Evolutionary conservation across 148 eudicot genomes (phyloP).

Genomic region (Chenopodium album): DNA sequence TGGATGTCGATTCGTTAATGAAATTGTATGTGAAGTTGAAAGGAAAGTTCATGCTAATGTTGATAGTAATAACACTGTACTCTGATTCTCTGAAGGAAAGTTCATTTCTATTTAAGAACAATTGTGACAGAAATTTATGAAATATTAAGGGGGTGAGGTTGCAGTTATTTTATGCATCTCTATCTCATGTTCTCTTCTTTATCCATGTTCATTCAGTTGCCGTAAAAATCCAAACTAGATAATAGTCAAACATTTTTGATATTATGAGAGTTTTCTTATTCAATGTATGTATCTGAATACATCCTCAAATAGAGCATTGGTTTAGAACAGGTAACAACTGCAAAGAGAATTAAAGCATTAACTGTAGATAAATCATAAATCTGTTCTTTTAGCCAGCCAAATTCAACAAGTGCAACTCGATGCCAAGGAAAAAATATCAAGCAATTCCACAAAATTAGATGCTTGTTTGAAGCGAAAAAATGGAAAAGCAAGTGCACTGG

Average conservation of each 20-base stretch:
- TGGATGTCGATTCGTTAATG: neutral
- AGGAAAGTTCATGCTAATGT: neutral
- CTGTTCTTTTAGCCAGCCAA: slow-evolving; percentile 8
- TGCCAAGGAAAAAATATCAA: neutral
- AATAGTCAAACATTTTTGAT: neutral
- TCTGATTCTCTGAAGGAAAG: neutral
- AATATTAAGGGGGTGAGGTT: too few species aligned
- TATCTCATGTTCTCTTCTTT: neutral
- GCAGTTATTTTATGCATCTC: neutral
- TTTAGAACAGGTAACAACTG: neutral
- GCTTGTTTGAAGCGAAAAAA: neutral
- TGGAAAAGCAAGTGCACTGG: neutral
- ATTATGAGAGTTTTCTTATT: neutral
- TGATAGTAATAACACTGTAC: neutral
- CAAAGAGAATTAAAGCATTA: neutral
- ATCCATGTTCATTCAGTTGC: neutral
- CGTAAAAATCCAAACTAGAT: neutral
- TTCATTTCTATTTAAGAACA: neutral
- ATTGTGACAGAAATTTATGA: too few species aligned
- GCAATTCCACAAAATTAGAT: slow-evolving; percentile 8
- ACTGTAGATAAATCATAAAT: neutral
- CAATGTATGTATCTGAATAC: slow-evolving; percentile 9
- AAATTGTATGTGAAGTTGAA: neutral
- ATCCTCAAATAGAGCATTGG: neutral
- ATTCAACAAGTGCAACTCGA: slow-evolving; percentile 5